Percentiles rank a stretch among this genome's conserved stretches.
phyloP scores from a whole-genome alignment of 2,329 filamentous ascomycete genomes.

The Alternaria atra region DNA sequence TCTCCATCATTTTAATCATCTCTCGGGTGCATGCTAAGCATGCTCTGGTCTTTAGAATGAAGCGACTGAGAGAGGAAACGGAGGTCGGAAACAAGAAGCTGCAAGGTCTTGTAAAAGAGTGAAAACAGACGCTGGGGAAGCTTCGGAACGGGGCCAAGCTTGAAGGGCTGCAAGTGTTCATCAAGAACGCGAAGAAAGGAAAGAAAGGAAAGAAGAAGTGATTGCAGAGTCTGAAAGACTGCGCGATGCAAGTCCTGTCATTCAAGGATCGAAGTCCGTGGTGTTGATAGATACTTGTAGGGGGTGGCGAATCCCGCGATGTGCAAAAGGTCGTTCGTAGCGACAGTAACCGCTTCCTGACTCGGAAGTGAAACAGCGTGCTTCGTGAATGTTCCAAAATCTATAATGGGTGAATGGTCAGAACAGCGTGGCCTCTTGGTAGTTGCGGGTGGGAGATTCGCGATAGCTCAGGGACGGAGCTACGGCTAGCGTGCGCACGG shows the following conservation, averaged over 20 bases:
- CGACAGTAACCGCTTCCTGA: neutral
- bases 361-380: neutral
- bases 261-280: neutral
- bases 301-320: neutral
- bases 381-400: neutral
- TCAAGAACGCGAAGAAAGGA: no score
- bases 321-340: neutral
- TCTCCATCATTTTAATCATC: no score
- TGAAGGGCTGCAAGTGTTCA: no score
- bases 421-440: constrained; percentile 38
- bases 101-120: no score
- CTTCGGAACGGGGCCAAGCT: no score
- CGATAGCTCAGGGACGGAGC: constrained; percentile 37
- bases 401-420: constrained; percentile 4
- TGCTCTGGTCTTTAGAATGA: no score
- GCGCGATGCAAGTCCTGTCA: neutral
- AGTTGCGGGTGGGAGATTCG: constrained; percentile 26
- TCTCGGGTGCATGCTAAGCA: no score
- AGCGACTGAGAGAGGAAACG: no score
- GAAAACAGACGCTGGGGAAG: no score
- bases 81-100: no score
- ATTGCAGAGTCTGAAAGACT: neutral
- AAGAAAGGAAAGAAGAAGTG: neutral
- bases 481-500: constrained; percentile 32
- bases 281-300: neutral